Conservation (phyloP, 768 basidiomycete species). For the Termitomyces sp. region DNA sequence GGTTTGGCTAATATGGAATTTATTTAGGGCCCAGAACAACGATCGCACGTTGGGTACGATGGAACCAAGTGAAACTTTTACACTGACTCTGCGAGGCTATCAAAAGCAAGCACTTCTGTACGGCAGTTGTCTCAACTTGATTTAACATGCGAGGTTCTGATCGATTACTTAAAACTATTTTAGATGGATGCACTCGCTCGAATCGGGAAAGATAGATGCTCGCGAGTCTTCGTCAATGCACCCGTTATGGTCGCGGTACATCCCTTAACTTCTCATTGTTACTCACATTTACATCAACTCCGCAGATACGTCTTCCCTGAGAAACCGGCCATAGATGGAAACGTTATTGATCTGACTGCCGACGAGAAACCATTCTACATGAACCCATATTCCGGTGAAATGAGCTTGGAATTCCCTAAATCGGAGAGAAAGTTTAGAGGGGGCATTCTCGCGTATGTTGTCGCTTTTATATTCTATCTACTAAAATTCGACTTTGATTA, state of each 20-base stretch:
- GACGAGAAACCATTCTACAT: slow-evolving; percentile 84
- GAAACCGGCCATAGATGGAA: slow-evolving; percentile 46
- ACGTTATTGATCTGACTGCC: slow-evolving; percentile 73
- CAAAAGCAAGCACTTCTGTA: slow-evolving; percentile 90
- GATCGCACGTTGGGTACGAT: slow-evolving; percentile 76
- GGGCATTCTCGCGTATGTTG: slow-evolving; percentile 83
- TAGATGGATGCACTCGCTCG: slow-evolving; percentile 92
- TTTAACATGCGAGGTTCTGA: background rate
- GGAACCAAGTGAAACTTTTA: slow-evolving; percentile 78
- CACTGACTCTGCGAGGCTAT: slow-evolving; percentile 74
- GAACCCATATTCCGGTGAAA: slow-evolving; percentile 88
- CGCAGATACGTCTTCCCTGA: slow-evolving; percentile 71
- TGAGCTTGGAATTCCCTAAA: slow-evolving; percentile 81
- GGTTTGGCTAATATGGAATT: background rate
- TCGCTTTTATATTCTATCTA: slow-evolving; percentile 19
- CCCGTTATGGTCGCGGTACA: slow-evolving; percentile 90
- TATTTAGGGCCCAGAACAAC: slow-evolving; percentile 73
- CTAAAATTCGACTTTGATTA: background rate
- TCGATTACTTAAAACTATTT: background rate
- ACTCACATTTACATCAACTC: background rate
- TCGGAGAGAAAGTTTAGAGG: slow-evolving; percentile 75
- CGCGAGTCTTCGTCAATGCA: slow-evolving; percentile 77
- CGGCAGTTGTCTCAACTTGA: slow-evolving; percentile 18
- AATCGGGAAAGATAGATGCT: slow-evolving; percentile 69
- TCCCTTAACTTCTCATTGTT: background rate